Conservation (phyloP, 2,329 filamentous ascomycete species). For the Neoscytalidium dimidiatum region DNA sequence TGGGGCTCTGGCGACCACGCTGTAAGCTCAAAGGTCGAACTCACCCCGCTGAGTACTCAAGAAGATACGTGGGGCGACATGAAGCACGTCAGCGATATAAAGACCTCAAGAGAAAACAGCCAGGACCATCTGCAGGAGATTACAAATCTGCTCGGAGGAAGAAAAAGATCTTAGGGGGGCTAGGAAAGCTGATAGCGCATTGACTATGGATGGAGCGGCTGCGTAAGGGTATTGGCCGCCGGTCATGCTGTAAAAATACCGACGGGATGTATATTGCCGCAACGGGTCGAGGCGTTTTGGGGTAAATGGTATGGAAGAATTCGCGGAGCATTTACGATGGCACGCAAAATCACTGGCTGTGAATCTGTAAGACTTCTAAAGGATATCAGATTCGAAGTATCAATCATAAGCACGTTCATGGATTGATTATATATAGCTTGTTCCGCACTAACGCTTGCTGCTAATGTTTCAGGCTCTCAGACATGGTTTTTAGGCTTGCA, state of each 20-base stretch:
- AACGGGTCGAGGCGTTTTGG: constrained; percentile 9
- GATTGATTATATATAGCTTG: too few relatives aligned
- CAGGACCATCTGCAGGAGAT: background rate
- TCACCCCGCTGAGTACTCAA: too few relatives aligned
- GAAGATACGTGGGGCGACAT: background rate
- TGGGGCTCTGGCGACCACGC: constrained; percentile 16
- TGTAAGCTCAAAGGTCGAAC: background rate
- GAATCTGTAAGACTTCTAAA: background rate
- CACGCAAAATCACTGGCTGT: background rate
- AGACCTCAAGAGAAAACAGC: too few relatives aligned
- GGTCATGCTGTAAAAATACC: constrained; percentile 10
- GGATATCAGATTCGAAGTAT: too few relatives aligned
- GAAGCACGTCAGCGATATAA: background rate
- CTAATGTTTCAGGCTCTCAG: too few relatives aligned
- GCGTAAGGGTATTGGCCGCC: background rate
- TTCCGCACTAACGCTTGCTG: too few relatives aligned
- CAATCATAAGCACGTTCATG: too few relatives aligned
- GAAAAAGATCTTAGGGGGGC: background rate
- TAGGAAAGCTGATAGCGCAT: background rate
- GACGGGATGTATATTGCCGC: constrained; percentile 1
- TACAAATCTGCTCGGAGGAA: background rate
- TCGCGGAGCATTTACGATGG: background rate
- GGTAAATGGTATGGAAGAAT: background rate
- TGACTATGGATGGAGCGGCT: too few relatives aligned
- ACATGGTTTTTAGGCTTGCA: constrained; percentile 27